A percentile compares a stretch with the other conserved stretches of the same genome.
These are phyloP conservation scores for Cucurbita maxima DNA, from an alignment of 306 rosid genomes.

Conservation along the genomic window DNA sequence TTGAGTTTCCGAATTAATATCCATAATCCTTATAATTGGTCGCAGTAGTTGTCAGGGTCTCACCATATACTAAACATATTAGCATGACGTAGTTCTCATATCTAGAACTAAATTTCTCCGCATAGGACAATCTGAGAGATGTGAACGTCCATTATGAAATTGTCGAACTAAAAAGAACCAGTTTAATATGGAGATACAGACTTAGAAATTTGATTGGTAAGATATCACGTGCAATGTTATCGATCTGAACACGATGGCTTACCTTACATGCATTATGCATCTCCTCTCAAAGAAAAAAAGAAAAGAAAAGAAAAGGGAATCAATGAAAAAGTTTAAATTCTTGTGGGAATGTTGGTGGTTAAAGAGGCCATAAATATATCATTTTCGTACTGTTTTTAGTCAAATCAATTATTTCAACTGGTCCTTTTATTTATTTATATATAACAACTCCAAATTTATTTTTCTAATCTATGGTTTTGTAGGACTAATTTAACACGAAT, in stretches of 20 bases:
- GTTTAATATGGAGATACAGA: too few relatives aligned
- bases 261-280: constrained; percentile 28
- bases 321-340: constrained; percentile 23
- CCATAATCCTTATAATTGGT: too few relatives aligned
- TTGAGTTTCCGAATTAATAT: too few relatives aligned
- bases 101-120: too few relatives aligned
- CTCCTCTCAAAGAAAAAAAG: background rate
- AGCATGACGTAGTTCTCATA: too few relatives aligned
- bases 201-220: constrained; percentile 6
- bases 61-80: too few relatives aligned
- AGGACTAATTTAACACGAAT: background rate
- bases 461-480: background rate
- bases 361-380: constrained; percentile 26
- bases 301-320: background rate
- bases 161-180: background rate
- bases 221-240: constrained; percentile 45
- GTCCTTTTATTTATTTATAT: background rate
- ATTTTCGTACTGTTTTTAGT: constrained; percentile 21
- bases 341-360: constrained; percentile 82
- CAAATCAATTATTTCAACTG: background rate
- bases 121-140: too few relatives aligned
- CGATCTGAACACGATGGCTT: constrained; percentile 57
- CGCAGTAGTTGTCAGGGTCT: too few relatives aligned
- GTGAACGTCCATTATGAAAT: too few relatives aligned
- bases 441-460: background rate